Percentiles rank a stretch among this genome's conserved stretches.
Conservation (phyloP, 1,139 yeast genomes). For the Eremothecium gossypii region DNA sequence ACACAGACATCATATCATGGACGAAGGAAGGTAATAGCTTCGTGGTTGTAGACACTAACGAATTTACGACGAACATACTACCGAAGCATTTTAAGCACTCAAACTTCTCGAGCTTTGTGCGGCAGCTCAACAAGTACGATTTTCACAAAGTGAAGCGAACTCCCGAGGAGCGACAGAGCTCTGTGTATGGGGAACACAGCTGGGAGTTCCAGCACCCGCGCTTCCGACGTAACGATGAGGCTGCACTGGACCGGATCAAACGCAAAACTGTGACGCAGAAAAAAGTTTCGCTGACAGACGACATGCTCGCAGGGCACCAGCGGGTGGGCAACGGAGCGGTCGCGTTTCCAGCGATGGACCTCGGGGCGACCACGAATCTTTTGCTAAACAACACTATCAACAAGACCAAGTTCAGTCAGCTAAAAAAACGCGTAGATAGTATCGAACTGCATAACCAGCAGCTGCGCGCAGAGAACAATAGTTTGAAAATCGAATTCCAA, state of each 20-base stretch:
- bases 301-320: slow-evolving; percentile 10
- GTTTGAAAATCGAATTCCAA: slow-evolving; percentile 36
- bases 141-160: slow-evolving; percentile 76
- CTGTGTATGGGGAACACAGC: slow-evolving; percentile 66
- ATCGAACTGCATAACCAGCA: slow-evolving; percentile 40
- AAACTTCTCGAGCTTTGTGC: slow-evolving; percentile 88
- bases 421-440: slow-evolving; percentile 24
- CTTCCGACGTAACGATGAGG: slow-evolving; percentile 48
- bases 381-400: slow-evolving; percentile 19
- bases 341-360: slow-evolving; percentile 9
- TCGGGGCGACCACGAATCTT: slow-evolving; percentile 10
- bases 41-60: slow-evolving; percentile 81
- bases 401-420: slow-evolving; percentile 19
- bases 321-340: slow-evolving; percentile 6
- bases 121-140: slow-evolving; percentile 96
- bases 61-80: slow-evolving; percentile 71
- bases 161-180: slow-evolving; percentile 41
- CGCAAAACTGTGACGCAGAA: slow-evolving; percentile 48
- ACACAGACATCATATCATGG: slow-evolving; percentile 74
- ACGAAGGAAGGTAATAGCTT: slow-evolving; percentile 73
- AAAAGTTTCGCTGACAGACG: slow-evolving; percentile 27
- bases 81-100: slow-evolving; percentile 93
- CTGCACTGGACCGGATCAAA: slow-evolving; percentile 25
- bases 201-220: slow-evolving; percentile 96
- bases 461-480: slow-evolving; percentile 36